Conservation (phyloP, 2,329 filamentous ascomycete species). For the Cercospora janseana region DNA sequence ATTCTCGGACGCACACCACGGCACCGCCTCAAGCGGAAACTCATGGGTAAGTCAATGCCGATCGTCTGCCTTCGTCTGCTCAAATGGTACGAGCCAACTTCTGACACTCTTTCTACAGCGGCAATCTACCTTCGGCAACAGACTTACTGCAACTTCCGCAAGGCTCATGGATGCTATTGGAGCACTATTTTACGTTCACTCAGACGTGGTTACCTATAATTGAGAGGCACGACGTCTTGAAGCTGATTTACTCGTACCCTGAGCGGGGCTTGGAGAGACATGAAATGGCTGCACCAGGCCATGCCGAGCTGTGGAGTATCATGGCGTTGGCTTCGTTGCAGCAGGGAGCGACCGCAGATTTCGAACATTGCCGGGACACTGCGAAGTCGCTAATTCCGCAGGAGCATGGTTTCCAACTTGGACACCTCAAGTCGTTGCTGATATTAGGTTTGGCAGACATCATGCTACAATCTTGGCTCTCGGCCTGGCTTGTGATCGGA, state of each 20-base stretch:
- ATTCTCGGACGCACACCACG: not conserved
- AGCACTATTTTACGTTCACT: conserved; percentile 72
- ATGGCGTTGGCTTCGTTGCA: conserved; percentile 35
- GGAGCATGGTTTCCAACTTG: conserved; percentile 36
- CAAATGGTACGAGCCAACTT: not conserved
- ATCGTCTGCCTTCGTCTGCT: not conserved
- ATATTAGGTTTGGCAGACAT: conserved; percentile 62
- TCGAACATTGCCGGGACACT: conserved; percentile 15
- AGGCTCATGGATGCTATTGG: conserved; percentile 61
- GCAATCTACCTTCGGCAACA: not conserved
- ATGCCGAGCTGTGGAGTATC: conserved; percentile 49
- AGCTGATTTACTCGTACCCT: conserved; percentile 56
- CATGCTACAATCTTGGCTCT: conserved; percentile 54
- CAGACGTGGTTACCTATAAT: conserved; percentile 75
- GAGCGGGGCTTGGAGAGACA: conserved; percentile 41
- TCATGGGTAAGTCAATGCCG: not conserved
- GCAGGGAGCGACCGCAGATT: conserved; percentile 1
- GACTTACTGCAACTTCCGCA: conserved; percentile 44
- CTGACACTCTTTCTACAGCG: not conserved
- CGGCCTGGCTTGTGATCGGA: conserved; percentile 65
- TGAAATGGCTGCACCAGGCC: conserved; percentile 37
- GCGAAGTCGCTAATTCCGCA: conserved; percentile 25
- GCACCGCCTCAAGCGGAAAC: not conserved
- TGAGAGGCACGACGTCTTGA: conserved; percentile 63
- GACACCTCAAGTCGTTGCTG: conserved; percentile 45